Percentiles rank a stretch among this genome's conserved stretches.
phyloP scores from a whole-genome alignment of 192 early-diverging fungal species.

The Rhizoclosmatium globosum region DNA sequence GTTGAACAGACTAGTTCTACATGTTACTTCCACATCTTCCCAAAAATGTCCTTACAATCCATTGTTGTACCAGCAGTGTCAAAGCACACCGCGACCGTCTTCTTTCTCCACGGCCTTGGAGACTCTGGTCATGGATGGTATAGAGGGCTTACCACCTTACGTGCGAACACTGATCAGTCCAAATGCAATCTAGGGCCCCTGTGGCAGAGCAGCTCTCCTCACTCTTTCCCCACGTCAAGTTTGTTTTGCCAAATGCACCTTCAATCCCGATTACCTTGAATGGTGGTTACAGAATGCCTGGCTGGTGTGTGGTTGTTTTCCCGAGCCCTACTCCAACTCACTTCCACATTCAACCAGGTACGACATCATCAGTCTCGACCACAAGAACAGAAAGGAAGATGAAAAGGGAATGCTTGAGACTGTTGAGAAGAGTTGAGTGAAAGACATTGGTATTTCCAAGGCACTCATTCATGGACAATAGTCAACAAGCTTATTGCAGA shows the following conservation, averaged over 20 bases:
- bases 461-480: constrained; percentile 21
- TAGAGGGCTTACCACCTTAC: neutral
- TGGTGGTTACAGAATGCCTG: constrained; percentile 81
- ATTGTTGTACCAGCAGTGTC: constrained; percentile 50
- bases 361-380: constrained; percentile 70
- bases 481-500: constrained; percentile 68
- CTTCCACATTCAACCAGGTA: constrained; percentile 55
- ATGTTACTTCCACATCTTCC: neutral
- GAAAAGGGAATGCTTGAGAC: constrained; percentile 73
- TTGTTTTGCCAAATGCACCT: constrained; percentile 86
- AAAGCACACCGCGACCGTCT: constrained; percentile 80
- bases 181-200: constrained; percentile 47
- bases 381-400: constrained; percentile 66
- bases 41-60: neutral
- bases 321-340: neutral
- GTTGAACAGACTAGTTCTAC: neutral
- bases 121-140: constrained; percentile 68
- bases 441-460: neutral
- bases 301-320: constrained; percentile 61
- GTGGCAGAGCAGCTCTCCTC: constrained; percentile 62
- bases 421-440: constrained; percentile 49
- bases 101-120: constrained; percentile 84
- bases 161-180: neutral
- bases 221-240: constrained; percentile 86
- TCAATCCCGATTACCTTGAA: constrained; percentile 72